Base-by-base conservation (phyloP, 768 basidiomycete species). In the Psilocybe azurescens region DNA sequence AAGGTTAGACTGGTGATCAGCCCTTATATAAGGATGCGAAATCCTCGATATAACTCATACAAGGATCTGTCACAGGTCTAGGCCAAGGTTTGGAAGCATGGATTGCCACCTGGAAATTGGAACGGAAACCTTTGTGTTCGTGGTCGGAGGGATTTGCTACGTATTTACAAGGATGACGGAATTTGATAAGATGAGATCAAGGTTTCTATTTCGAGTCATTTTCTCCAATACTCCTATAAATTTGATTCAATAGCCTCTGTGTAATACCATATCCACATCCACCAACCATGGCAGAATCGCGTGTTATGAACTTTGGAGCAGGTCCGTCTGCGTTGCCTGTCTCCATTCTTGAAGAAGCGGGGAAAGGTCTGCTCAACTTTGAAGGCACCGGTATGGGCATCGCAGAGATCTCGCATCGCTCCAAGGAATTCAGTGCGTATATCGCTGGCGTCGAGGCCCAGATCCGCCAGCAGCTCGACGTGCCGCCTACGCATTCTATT, bases 381-480 rank as follows among this genome's bases (percentile, higher is more conserved):
- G 81, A 89, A 59, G 83, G 83, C 51, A 96, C 93, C 2, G 97
- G 97, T 29, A 96, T 99, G 63, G 97, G 97, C 48, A 88, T 99
- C 72, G 92, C 94, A 47, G 97, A 99, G 76, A 86, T 99, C 72
- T 97, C 95, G 1, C 97, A 99, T 75, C 91, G 97, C 66, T 95
- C 95, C 44, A 87, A 92, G 69, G 91, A 95, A 65, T 99, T 99
- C 74, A 82, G 83, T 56, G 80, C 83, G 20, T 90, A 89, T 75
- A 74, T 96, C 65, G 77, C 80, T 59, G 73, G 80, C 53, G 79
- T 90, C 70, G 87, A 90, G 75, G 73, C 78, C 39, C 85, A 87
- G 70, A 86, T 95, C 63, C 87, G 94, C 60, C 78, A 77, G 13
- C 89, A 95, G 69, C 89, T 99, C 61, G 76, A 83, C 14, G 88